These are phyloP conservation scores for Penicillium antarcticum DNA, from an alignment of 495 filamentous ascomycete species.

Conservation along the genomic window DNA sequence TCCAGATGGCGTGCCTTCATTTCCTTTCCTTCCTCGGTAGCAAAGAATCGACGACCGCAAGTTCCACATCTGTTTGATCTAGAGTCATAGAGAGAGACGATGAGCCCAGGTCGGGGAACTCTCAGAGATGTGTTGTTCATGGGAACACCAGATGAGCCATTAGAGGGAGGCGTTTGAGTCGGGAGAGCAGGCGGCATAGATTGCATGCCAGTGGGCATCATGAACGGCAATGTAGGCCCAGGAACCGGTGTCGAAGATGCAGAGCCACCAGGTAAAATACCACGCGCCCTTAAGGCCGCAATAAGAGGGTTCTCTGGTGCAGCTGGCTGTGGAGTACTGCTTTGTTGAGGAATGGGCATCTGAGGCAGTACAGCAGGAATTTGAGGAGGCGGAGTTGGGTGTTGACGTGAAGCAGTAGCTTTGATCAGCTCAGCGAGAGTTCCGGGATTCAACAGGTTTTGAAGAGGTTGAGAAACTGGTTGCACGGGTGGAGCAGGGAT, in stretches of 20 bases:
- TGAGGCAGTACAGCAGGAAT: conserved; percentile 26
- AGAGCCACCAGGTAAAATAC: conserved; percentile 42
- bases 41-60: conserved; percentile 82
- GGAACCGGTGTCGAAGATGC: conserved; percentile 24
- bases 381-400: conserved; percentile 36
- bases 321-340: conserved; percentile 28
- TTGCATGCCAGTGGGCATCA: conserved; percentile 39
- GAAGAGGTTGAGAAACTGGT: conserved; percentile 36
- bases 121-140: conserved; percentile 74
- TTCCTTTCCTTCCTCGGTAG: conserved; percentile 71
- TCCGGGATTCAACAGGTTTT: conserved; percentile 43
- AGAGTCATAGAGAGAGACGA: conserved; percentile 70
- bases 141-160: conserved; percentile 57
- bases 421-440: conserved; percentile 50
- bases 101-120: conserved; percentile 69
- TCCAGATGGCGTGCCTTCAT: conserved; percentile 93
- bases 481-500: conserved; percentile 31
- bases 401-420: conserved; percentile 43
- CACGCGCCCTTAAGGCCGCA: conserved; percentile 43
- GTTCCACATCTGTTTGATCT: conserved; percentile 82
- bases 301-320: conserved; percentile 43
- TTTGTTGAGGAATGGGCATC: conserved; percentile 21
- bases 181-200: conserved; percentile 33
- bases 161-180: conserved; percentile 22
- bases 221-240: conserved; percentile 33